phyloP scores from a whole-genome alignment of 1,139 yeast species.

The Hanseniaspora uvarum region DNA sequence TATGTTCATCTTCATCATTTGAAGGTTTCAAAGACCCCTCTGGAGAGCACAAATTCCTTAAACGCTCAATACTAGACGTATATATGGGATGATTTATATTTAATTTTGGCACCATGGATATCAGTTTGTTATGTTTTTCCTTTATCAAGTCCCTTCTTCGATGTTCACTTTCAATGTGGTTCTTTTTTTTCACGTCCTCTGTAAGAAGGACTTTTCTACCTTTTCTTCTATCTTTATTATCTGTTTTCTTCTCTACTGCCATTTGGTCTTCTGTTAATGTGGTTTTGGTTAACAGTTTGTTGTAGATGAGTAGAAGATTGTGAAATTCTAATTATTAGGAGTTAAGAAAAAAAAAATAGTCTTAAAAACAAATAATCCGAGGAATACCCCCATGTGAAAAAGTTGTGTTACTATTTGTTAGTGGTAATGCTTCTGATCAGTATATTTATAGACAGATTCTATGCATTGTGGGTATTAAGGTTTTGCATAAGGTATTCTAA shows the following conservation, averaged over 20 bases:
- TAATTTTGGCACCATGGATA: slow-evolving; percentile 12
- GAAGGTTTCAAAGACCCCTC: background rate
- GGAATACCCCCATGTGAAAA: background rate
- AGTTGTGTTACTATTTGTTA: background rate
- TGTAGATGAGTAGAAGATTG: too few species aligned
- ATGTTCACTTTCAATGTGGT: slow-evolving; percentile 17
- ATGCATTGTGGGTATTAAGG: too few species aligned
- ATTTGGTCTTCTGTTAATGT: background rate
- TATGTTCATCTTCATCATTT: background rate
- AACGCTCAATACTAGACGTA: background rate
- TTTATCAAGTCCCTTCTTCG: slow-evolving; percentile 16
- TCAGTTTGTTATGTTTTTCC: slow-evolving; percentile 10
- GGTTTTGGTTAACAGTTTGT: too few species aligned
- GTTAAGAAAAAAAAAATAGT: slow-evolving; percentile 16
- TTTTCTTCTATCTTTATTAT: background rate
- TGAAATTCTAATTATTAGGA: background rate
- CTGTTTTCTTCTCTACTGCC: background rate
- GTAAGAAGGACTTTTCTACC: slow-evolving; percentile 4
- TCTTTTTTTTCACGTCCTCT: slow-evolving; percentile 14
- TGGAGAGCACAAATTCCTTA: background rate
- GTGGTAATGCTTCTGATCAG: background rate
- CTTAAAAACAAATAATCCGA: background rate
- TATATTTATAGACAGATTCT: too few species aligned
- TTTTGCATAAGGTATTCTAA: too few species aligned
- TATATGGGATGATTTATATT: slow-evolving; percentile 5